Percentiles rank a stretch among this genome's conserved stretches.
Conservation (phyloP, 768 basidiomycete species). For the Arthromyces matolae region DNA sequence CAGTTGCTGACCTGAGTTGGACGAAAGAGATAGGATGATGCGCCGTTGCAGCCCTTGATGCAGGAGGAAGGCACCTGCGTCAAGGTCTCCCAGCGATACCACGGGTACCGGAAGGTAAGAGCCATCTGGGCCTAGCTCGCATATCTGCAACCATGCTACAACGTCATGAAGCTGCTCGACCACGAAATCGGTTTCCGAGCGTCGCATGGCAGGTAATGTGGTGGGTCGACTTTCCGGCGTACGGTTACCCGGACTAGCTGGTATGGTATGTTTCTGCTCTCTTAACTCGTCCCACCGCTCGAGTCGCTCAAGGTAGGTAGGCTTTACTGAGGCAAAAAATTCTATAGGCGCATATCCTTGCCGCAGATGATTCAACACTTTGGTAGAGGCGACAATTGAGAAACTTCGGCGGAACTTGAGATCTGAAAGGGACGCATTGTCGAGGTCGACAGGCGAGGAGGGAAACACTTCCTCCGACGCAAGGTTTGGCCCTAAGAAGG, state of each 20-base stretch:
- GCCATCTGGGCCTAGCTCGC: slow-evolving; percentile 83
- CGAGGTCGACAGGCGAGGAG: slow-evolving; percentile 72
- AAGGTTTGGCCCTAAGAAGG: slow-evolving; percentile 71
- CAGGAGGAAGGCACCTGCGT: slow-evolving; percentile 82
- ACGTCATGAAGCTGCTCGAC: slow-evolving; percentile 87
- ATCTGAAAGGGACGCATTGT: slow-evolving; percentile 65
- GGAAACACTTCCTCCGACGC: slow-evolving; percentile 79
- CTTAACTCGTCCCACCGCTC: slow-evolving; percentile 94
- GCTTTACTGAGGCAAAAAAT: slow-evolving; percentile 79
- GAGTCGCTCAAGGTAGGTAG: slow-evolving; percentile 83
- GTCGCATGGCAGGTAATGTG: slow-evolving; percentile 71
- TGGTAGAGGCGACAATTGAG: slow-evolving; percentile 70
- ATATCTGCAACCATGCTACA: slow-evolving; percentile 82
- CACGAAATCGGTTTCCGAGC: slow-evolving; percentile 90
- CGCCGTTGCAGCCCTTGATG: slow-evolving; percentile 94
- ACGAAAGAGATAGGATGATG: slow-evolving; percentile 69
- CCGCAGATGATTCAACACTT: slow-evolving; percentile 67
- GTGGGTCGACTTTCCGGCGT: slow-evolving; percentile 38
- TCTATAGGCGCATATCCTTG: slow-evolving; percentile 83
- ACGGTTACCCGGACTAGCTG: slow-evolving; percentile 32
- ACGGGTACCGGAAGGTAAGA: slow-evolving; percentile 83
- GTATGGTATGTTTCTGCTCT: slow-evolving; percentile 57
- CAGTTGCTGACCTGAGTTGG: slow-evolving; percentile 85
- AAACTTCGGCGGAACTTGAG: slow-evolving; percentile 83
- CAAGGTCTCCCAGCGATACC: slow-evolving; percentile 65